Percentiles rank a stretch among this genome's conserved stretches.
Conservation (phyloP, 2,329 filamentous ascomycete genomes). For the Monilinia laxa region DNA sequence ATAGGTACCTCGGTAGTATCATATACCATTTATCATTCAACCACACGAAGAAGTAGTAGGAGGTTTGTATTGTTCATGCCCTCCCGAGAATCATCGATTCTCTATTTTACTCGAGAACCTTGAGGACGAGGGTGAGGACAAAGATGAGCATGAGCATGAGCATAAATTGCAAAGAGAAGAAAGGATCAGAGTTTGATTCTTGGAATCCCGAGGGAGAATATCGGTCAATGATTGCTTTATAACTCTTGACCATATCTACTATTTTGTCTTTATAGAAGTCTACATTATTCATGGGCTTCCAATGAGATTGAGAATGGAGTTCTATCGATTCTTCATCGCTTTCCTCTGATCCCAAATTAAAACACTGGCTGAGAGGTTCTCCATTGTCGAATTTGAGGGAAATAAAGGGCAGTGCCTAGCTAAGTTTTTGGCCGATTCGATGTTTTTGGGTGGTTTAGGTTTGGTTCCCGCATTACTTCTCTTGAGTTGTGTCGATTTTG, state of each 20-base stretch:
- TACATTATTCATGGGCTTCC: not conserved
- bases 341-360: slow-evolving; percentile 8
- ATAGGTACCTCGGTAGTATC: no score
- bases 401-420: not conserved
- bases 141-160: not conserved
- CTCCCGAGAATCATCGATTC: not conserved
- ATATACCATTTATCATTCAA: not conserved
- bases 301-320: not conserved
- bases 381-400: not conserved
- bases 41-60: slow-evolving; percentile 7
- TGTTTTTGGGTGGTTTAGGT: not conserved
- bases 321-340: slow-evolving; percentile 7
- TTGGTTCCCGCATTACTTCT: not conserved
- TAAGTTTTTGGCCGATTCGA: not conserved
- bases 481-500: not conserved
- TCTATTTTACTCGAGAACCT: not conserved
- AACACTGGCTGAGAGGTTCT: not conserved
- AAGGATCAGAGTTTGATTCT: no score
- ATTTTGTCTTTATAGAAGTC: slow-evolving; percentile 9
- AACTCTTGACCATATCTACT: slow-evolving; percentile 2
- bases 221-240: slow-evolving; percentile 8
- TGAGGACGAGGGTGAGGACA: not conserved
- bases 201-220: not conserved
- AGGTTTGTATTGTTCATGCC: slow-evolving; percentile 9
- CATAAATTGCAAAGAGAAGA: not conserved